phyloP scores from a whole-genome alignment of 495 filamentous ascomycete genomes.

The Aspergillus conjunctus region DNA sequence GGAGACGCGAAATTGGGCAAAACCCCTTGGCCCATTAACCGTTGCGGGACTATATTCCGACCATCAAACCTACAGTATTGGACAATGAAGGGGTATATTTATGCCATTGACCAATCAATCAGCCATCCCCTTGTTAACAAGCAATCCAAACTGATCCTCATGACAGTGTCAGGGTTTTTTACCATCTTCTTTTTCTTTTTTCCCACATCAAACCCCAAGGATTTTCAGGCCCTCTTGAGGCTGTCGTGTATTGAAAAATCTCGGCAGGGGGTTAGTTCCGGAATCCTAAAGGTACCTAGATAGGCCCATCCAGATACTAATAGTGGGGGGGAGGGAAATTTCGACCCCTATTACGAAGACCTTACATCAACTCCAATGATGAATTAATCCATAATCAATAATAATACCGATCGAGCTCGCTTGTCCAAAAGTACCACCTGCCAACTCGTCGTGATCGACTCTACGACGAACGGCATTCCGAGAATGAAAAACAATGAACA shows the following conservation, averaged over 20 bases:
- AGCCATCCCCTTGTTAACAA: no score
- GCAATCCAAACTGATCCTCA: no score
- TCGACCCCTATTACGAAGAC: conserved; percentile 14
- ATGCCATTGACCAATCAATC: no score
- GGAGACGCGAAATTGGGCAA: conserved; percentile 1
- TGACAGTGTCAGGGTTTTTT: no score
- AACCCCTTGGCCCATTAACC: background rate
- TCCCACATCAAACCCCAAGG: background rate
- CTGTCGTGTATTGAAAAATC: conserved; percentile 1
- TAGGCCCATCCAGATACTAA: conserved; percentile 6
- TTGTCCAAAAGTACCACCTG: background rate
- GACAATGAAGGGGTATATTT: no score
- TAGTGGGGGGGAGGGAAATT: conserved; percentile 12
- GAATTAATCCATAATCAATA: background rate
- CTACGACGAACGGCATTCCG: no score
- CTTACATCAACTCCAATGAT: conserved; percentile 9
- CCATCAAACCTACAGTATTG: background rate
- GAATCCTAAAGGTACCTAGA: conserved; percentile 12
- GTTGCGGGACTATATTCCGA: conserved; percentile 14
- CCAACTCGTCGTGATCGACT: background rate
- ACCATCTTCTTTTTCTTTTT: background rate
- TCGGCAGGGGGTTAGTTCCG: conserved; percentile 7
- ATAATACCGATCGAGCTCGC: no score
- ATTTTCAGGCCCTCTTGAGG: background rate
- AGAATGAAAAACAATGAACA: no score